Evolutionary conservation across 2,329 filamentous ascomycete species (phyloP), one percentile per base, ranked within the genome.

Genomic region (Sclerotinia spermophila): DNA sequence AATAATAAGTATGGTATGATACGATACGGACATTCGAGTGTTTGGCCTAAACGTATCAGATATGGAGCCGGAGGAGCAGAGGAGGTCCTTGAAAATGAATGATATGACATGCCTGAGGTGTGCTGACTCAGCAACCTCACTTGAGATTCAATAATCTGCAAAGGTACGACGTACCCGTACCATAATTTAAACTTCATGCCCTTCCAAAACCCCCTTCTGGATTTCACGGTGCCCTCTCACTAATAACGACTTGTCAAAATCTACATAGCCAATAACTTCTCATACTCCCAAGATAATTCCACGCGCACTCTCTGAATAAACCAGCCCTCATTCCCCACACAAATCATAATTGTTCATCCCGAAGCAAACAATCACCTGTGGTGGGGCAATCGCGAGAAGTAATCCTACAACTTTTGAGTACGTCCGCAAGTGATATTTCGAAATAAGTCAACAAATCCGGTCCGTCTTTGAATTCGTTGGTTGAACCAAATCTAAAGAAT

Each of bases 301-400:
- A 60, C 38, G 66, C 66, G 66, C 66, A 60, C 17, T 60, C 24
- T 60, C 55, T 68, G 40, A 60, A 68, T 58, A 51, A 10, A n/a
- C n/a, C 59, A 51, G 27, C 27, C 38, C 58, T 56, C 44, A 53
- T 17, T 45, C 44, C 67, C 53, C 67, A 51, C 61, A 60, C 68
- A 66, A 70, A 67, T 67, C 61, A 55, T 27, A 70, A 67, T 70
- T 66, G 61, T 70, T 44, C 53, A 70, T 70, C 62, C 68, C 60
- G 40, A 64, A 65, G 76, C 70, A 73, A 75, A 69, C 72, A 72
- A 55, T 74, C 73, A 74, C 73, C 73, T 77, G 48, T 79, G 75
- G 77, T 78, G 77, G 77, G 77, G 77, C 76, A 79, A 71, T 56
- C 67, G 67, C 67, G 51, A 69, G 58, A 69, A 69, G 45, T 65